Percentiles rank a stretch among this genome's conserved stretches.
Evolutionary conservation across 2,329 filamentous ascomycete genomes (phyloP).

Genomic region (Aspergillus bombycis): DNA sequence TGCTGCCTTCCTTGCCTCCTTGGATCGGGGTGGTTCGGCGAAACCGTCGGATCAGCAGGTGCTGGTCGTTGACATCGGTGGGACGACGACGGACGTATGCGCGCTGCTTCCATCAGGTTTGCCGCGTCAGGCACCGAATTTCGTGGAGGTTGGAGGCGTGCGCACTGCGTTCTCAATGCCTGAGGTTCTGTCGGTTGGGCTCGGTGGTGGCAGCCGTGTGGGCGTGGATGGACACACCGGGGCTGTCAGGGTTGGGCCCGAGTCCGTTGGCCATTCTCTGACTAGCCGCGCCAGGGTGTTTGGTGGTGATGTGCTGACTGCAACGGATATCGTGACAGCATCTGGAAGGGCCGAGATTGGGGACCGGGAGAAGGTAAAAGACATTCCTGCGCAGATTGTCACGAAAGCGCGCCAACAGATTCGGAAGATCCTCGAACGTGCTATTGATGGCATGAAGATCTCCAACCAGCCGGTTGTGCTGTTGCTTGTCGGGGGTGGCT

Average conservation of each 20-base stretch:
- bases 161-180: neutral
- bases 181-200: neutral
- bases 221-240: neutral
- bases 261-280: slow-evolving; percentile 64
- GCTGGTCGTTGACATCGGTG: slow-evolving; percentile 67
- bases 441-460: neutral
- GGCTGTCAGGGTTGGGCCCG: slow-evolving; percentile 57
- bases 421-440: neutral
- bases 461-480: slow-evolving; percentile 35
- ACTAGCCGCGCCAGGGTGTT: slow-evolving; percentile 59
- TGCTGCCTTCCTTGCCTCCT: slow-evolving; percentile 42
- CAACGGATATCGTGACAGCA: slow-evolving; percentile 59
- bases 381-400: neutral
- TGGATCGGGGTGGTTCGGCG: slow-evolving; percentile 8
- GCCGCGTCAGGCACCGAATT: slow-evolving; percentile 41
- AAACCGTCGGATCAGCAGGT: slow-evolving; percentile 4
- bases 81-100: slow-evolving; percentile 68
- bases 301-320: slow-evolving; percentile 59
- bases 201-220: neutral
- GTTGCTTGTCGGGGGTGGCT: slow-evolving; percentile 66
- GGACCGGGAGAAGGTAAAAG: neutral
- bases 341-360: neutral
- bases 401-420: neutral
- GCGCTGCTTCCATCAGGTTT: slow-evolving; percentile 64
- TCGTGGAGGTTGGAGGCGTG: neutral